Evolutionary conservation across 2,329 filamentous ascomycete genomes (phyloP), one percentile per base, ranked within the genome.

Genomic region (Paracoccidioides lutzii): DNA sequence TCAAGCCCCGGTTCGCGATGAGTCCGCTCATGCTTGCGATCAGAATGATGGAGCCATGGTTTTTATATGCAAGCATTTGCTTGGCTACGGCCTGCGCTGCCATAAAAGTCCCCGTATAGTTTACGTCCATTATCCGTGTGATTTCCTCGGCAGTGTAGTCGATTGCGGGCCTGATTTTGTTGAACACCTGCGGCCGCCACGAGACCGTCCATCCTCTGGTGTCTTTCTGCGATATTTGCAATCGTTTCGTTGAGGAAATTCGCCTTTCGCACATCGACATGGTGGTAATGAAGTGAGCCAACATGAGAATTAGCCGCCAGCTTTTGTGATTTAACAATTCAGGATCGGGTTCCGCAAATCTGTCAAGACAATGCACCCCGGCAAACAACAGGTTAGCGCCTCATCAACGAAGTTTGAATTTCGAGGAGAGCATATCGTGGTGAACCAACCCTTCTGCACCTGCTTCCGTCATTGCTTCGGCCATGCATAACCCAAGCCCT

Each of bases 1-100:
- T 67, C 65, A 73, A 66, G 15, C 73, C 75, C 64, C 76, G 76
- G 63, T 78, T 78, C 9, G 75, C 75, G 49, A 76, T 71, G 8
- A 73, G 62, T 0, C 75, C 77, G 56, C 73, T 76, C 75, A 79
- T 79, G 58, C 73, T 76, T 0, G 75, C 77, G 1, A 79, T 66
- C 9, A 79, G 65, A 4, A 77, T 66, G 54, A 79, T 77, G 2
- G 73, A 75, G 12, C 74, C 77, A n/a, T 33, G 51, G 22, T 45
- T 52, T 9, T 53, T 45, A 14, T 44, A 40, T 2, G 51, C 40
- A 5, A 61, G 57, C 58, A 61, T 61, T 44, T 59, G 57, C 5
- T 67, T 69, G 2, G 76, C 76, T 5, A 71, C 74, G 2, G 73
- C 72, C 28, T 74, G 73, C 4, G 76, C 75, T 0, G 71, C 69